A percentile compares a stretch with the other conserved stretches of the same genome.
phyloP scores from a whole-genome alignment of 768 basidiomycete genomes.

The Rhizopogon vinicolor region DNA sequence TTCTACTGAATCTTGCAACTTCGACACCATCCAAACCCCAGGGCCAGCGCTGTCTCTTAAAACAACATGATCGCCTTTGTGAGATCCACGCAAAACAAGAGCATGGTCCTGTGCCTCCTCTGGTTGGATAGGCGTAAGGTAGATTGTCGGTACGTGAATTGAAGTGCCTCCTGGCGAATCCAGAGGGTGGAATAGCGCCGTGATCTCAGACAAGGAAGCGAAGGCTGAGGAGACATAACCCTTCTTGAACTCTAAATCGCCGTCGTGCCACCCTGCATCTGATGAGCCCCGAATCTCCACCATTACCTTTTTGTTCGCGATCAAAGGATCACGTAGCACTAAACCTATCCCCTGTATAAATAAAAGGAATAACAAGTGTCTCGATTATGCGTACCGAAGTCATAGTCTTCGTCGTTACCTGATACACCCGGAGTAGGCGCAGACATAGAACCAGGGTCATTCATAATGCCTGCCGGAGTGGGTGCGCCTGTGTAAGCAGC shows the following conservation, averaged over 20 bases:
- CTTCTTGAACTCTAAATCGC: conserved; percentile 22
- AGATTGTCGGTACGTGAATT: conserved; percentile 35
- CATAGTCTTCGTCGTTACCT: conserved; percentile 23
- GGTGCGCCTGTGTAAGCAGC: conserved; percentile 26
- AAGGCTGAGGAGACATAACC: conserved; percentile 25
- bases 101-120: conserved; percentile 40
- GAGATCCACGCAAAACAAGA: conserved; percentile 40
- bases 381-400: neutral
- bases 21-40: conserved; percentile 19
- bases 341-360: conserved; percentile 25
- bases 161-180: conserved; percentile 29
- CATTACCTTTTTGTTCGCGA: conserved; percentile 23
- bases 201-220: conserved; percentile 20
- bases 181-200: conserved; percentile 24
- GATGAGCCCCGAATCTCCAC: conserved; percentile 24
- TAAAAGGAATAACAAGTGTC: neutral
- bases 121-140: conserved; percentile 38
- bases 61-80: conserved; percentile 40
- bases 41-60: conserved; percentile 35
- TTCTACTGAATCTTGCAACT: conserved; percentile 6
- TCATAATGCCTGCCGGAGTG: conserved; percentile 20
- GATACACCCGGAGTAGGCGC: conserved; percentile 27
- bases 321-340: conserved; percentile 24
- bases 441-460: conserved; percentile 12
- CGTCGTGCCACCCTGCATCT: conserved; percentile 18